Percentiles rank a stretch among this genome's conserved stretches.
phyloP scores from a whole-genome alignment of 2,329 filamentous ascomycete genomes.

The Cadophora malorum region DNA sequence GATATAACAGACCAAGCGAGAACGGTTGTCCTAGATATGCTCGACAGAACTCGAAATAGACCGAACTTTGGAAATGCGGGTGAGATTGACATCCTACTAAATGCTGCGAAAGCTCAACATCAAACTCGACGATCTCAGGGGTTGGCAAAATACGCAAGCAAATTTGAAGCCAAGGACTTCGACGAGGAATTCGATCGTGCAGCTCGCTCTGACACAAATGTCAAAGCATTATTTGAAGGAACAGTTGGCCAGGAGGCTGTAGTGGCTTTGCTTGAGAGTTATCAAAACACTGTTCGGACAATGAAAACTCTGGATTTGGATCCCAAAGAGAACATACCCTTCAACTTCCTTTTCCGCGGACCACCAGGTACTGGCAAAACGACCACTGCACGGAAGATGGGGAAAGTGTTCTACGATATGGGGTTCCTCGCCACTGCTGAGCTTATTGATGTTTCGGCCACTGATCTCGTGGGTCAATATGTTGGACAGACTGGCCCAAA shows the following conservation, averaged over 20 bases:
- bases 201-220: conserved; percentile 49
- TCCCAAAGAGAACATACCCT: conserved; percentile 58
- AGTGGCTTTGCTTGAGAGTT: conserved; percentile 55
- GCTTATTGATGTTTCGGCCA: conserved; percentile 70
- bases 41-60: conserved; percentile 64
- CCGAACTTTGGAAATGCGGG: conserved; percentile 76
- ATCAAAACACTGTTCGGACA: conserved; percentile 52
- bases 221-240: conserved; percentile 55
- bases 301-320: conserved; percentile 56
- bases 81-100: conserved; percentile 78
- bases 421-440: conserved; percentile 66
- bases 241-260: conserved; percentile 59
- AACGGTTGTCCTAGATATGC: conserved; percentile 62
- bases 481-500: conserved; percentile 75
- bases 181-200: conserved; percentile 58
- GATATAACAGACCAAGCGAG: conserved; percentile 58
- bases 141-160: conserved; percentile 26
- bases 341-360: conserved; percentile 65
- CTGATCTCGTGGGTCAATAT: conserved; percentile 72
- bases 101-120: conserved; percentile 58
- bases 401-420: conserved; percentile 77
- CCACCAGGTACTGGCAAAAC: conserved; percentile 71
- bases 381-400: conserved; percentile 75
- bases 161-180: conserved; percentile 53
- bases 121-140: conserved; percentile 36